Evolutionary conservation across 148 eudicot genomes (phyloP).

Genomic region (Camellia granthamiana): DNA sequence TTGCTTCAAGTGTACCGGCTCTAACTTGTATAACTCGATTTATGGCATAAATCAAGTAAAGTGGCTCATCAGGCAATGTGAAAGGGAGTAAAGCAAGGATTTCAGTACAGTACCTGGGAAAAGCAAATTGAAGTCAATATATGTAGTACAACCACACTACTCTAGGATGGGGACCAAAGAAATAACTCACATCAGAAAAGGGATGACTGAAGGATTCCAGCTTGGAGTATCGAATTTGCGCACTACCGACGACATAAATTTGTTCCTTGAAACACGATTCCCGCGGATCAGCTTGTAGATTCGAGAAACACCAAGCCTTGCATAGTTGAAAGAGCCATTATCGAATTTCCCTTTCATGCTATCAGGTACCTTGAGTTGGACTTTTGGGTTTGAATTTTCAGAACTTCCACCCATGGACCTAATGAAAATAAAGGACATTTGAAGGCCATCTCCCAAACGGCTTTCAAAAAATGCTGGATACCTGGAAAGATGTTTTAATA

Average conservation of each 20-base stretch:
- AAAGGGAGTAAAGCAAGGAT: conserved; percentile 92
- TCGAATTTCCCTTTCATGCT: conserved; percentile 60
- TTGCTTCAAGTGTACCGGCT: conserved; percentile 85
- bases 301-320: conserved; percentile 86
- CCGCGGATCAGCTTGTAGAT: conserved; percentile 96
- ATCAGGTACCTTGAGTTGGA: conserved; percentile 42
- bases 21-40: conserved; percentile 95
- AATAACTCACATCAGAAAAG: conserved; percentile 69
- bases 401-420: conserved; percentile 46
- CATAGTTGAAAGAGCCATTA: conserved; percentile 47
- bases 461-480: conserved; percentile 90
- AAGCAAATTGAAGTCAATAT: conserved; percentile 13
- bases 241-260: conserved; percentile 88
- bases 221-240: conserved; percentile 84
- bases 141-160: background rate
- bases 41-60: conserved; percentile 76
- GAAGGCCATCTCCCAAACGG: conserved; percentile 99
- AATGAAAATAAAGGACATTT: conserved; percentile 83
- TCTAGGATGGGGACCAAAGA: conserved; percentile 8
- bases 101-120: conserved; percentile 84
- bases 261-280: conserved; percentile 82
- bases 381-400: conserved; percentile 32
- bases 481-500: conserved; percentile 46
- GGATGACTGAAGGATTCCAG: conserved; percentile 57
- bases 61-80: conserved; percentile 86